These are phyloP conservation scores for Ogataea chonburiensis DNA, from an alignment of 805 yeast genomes.

Conservation along the genomic window DNA sequence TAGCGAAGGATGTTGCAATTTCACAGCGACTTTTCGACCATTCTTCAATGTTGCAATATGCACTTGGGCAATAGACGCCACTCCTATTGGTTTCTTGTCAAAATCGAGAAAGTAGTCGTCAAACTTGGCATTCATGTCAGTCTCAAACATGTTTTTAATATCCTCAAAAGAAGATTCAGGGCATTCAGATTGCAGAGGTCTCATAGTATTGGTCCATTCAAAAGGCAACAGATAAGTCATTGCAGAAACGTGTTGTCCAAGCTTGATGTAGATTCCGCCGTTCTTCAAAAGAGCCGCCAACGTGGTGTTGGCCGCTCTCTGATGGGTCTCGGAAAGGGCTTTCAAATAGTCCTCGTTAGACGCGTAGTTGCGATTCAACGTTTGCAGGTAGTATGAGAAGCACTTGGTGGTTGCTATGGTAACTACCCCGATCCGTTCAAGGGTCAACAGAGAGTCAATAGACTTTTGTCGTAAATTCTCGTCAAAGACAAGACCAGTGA, in stretches of 20 bases:
- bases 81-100: slow-evolving; percentile 79
- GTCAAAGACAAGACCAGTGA: slow-evolving; percentile 27
- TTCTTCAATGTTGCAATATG: slow-evolving; percentile 68
- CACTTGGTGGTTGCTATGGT: slow-evolving; percentile 70
- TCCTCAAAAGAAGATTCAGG: slow-evolving; percentile 76
- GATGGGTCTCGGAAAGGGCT: slow-evolving; percentile 68
- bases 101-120: slow-evolving; percentile 67
- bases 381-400: slow-evolving; percentile 63
- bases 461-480: slow-evolving; percentile 36
- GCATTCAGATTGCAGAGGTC: slow-evolving; percentile 87
- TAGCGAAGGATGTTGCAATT: slow-evolving; percentile 89
- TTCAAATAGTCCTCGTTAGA: slow-evolving; percentile 44
- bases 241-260: slow-evolving; percentile 94
- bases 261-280: slow-evolving; percentile 90
- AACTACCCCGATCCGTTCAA: slow-evolving; percentile 60
- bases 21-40: slow-evolving; percentile 80
- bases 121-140: slow-evolving; percentile 62
- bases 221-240: slow-evolving; percentile 85
- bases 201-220: slow-evolving; percentile 96
- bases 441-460: slow-evolving; percentile 37
- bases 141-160: slow-evolving; percentile 60
- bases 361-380: slow-evolving; percentile 43
- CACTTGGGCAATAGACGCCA: slow-evolving; percentile 95
- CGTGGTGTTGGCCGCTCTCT: slow-evolving; percentile 74
- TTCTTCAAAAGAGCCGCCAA: slow-evolving; percentile 75